Evolutionary conservation across 805 yeast genomes (phyloP).

Genomic region (Candida palmyrensis): DNA sequence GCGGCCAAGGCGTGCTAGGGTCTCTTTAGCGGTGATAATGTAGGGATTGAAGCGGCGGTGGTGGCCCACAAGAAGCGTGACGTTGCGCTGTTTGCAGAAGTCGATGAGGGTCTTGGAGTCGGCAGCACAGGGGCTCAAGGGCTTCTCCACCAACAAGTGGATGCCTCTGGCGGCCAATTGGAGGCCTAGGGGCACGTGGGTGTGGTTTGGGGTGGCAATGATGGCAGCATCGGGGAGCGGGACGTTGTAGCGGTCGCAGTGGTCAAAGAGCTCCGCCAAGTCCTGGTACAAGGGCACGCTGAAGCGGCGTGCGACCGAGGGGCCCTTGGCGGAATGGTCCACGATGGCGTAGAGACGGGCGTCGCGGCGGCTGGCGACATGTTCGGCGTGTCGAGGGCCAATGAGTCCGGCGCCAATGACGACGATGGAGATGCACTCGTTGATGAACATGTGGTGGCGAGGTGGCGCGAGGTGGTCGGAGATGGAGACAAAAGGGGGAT

Average conservation of each 20-base stretch:
- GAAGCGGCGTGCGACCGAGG: constrained; percentile 18
- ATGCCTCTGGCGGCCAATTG: constrained; percentile 29
- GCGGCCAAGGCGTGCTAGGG: constrained; percentile 23
- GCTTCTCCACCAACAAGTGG: constrained; percentile 33
- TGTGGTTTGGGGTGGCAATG: constrained; percentile 35
- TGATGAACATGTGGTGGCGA: neutral
- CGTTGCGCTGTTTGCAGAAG: constrained; percentile 16
- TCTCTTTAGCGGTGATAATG: constrained; percentile 27
- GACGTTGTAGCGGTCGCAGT: constrained; percentile 11
- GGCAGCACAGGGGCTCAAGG: constrained; percentile 24
- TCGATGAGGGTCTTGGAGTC: constrained; percentile 26
- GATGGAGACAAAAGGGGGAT: neutral
- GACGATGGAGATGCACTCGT: constrained; percentile 13
- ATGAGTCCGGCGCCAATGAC: constrained; percentile 38
- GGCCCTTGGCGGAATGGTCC: constrained; percentile 28
- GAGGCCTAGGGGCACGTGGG: constrained; percentile 27
- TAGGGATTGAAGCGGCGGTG: constrained; percentile 38
- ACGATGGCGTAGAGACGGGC: constrained; percentile 27
- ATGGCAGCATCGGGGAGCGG: constrained; percentile 33
- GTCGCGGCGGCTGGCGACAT: constrained; percentile 18
- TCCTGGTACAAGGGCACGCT: constrained; percentile 17
- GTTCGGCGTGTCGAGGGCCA: constrained; percentile 38
- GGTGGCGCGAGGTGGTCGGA: neutral
- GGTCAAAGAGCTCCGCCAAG: constrained; percentile 19
- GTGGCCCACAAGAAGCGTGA: constrained; percentile 33